Percentiles rank a stretch among this genome's conserved stretches.
phyloP scores from a whole-genome alignment of 1,139 yeast species.

The Lodderomyces margitis region DNA sequence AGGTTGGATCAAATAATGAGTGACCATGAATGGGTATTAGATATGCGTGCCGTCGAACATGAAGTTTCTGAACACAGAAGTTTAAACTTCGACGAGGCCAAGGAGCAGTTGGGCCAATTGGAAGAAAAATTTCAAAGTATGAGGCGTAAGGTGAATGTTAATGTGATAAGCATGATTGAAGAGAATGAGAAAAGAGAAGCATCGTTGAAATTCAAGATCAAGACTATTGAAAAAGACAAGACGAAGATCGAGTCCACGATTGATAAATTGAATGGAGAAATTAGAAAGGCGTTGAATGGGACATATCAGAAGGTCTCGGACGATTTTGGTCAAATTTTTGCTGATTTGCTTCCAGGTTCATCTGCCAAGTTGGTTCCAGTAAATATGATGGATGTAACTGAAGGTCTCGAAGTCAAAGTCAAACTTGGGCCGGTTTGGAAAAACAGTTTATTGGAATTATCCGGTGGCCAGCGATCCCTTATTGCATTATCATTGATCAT shows the following conservation, averaged over 20 bases:
- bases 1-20: constrained; percentile 50
- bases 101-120: constrained; percentile 55
- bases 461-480: constrained; percentile 96
- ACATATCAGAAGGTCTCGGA: constrained; percentile 84
- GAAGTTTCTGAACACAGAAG: constrained; percentile 59
- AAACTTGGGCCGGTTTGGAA: constrained; percentile 94
- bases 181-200: constrained; percentile 87
- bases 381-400: constrained; percentile 76
- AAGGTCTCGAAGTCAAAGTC: constrained; percentile 90
- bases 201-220: constrained; percentile 75
- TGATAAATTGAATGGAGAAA: constrained; percentile 80
- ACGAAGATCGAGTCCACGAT: constrained; percentile 87
- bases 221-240: constrained; percentile 88
- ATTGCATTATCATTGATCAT: constrained; percentile 87
- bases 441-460: constrained; percentile 88
- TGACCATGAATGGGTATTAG: constrained; percentile 74
- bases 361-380: constrained; percentile 86
- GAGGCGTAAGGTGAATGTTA: constrained; percentile 81
- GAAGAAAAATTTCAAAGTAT: constrained; percentile 67
- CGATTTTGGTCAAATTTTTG: constrained; percentile 92
- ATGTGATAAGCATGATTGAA: constrained; percentile 92
- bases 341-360: constrained; percentile 85
- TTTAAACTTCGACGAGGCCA: constrained; percentile 61
- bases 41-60: constrained; percentile 52
- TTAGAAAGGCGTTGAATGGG: constrained; percentile 74